Evolutionary conservation across 164 flowering plant species (phyloP).

Genomic region (Magnolia changhungtana): DNA sequence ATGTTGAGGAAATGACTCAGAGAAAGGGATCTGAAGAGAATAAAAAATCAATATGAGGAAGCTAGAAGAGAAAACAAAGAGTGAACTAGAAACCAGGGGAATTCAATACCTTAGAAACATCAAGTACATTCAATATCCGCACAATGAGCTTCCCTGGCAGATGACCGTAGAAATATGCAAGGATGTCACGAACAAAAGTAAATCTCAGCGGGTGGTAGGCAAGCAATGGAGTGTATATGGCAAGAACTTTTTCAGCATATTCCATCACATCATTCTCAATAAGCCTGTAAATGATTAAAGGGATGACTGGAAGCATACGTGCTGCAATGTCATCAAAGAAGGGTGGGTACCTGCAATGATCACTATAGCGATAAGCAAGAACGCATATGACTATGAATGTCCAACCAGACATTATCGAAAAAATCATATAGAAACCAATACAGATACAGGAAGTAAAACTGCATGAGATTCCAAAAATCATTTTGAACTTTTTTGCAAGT

Average conservation of each 20-base stretch:
- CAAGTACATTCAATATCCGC: constrained; percentile 73
- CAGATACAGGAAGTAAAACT: not conserved
- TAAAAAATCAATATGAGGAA: constrained; percentile 4
- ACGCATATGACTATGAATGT: too few species aligned
- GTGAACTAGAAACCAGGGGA: not conserved
- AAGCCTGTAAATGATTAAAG: constrained; percentile 77
- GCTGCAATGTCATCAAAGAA: constrained; percentile 97
- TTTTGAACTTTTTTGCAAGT: too few species aligned
- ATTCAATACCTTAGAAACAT: constrained; percentile 71
- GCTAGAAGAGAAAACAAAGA: constrained; percentile 1
- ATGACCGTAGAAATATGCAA: constrained; percentile 94
- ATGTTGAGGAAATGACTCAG: constrained; percentile 89
- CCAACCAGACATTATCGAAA: not conserved
- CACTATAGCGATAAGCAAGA: constrained; percentile 2
- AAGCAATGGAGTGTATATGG: constrained; percentile 57
- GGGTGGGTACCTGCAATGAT: constrained; percentile 63
- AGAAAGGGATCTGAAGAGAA: constrained; percentile 79
- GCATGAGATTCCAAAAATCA: not conserved
- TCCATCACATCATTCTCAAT: constrained; percentile 93
- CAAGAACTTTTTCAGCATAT: constrained; percentile 73
- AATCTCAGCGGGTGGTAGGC: constrained; percentile 83
- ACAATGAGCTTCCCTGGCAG: constrained; percentile 90
- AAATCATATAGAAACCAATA: not conserved
- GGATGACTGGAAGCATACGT: constrained; percentile 91
- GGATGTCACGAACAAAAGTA: constrained; percentile 93